phyloP scores from a whole-genome alignment of 257 asterid genomes.

The Capsicum rhomboideum region DNA sequence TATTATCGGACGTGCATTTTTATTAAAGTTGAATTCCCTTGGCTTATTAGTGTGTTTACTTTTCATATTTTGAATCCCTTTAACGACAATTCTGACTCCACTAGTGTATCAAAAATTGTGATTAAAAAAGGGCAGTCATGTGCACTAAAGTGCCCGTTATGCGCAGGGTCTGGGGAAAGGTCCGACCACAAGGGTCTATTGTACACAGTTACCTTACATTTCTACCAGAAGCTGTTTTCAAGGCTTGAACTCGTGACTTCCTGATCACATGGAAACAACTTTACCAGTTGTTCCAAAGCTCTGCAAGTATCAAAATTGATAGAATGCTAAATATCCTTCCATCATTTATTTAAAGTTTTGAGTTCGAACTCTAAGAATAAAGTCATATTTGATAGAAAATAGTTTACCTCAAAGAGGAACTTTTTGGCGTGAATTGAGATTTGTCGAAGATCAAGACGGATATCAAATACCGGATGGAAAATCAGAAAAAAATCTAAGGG shows the following conservation, averaged over 20 bases:
- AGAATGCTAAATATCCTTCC: background rate
- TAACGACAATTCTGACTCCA: rapidly evolving
- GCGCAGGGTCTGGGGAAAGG: too few relatives aligned
- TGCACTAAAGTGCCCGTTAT: too few relatives aligned
- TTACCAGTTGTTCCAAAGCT: too few relatives aligned
- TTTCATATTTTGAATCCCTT: background rate
- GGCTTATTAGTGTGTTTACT: background rate
- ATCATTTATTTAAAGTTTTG: background rate
- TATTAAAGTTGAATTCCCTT: background rate
- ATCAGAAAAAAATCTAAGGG: background rate
- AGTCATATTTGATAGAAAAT: background rate
- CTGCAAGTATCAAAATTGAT: too few relatives aligned
- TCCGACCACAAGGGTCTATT: too few relatives aligned
- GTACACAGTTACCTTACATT: too few relatives aligned
- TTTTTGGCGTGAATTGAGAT: background rate
- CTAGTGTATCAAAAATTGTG: background rate
- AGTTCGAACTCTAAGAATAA: background rate
- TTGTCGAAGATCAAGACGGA: rapidly evolving
- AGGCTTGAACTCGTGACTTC: too few relatives aligned
- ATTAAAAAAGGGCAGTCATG: too few relatives aligned
- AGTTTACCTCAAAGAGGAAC: background rate
- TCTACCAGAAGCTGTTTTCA: too few relatives aligned
- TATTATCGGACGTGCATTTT: too few relatives aligned
- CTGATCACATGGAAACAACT: too few relatives aligned
- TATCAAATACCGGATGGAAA: background rate